Evolutionary conservation across 495 filamentous ascomycete species (phyloP), one percentile per base, ranked within the genome.

Genomic region (Aspergillus steynii): DNA sequence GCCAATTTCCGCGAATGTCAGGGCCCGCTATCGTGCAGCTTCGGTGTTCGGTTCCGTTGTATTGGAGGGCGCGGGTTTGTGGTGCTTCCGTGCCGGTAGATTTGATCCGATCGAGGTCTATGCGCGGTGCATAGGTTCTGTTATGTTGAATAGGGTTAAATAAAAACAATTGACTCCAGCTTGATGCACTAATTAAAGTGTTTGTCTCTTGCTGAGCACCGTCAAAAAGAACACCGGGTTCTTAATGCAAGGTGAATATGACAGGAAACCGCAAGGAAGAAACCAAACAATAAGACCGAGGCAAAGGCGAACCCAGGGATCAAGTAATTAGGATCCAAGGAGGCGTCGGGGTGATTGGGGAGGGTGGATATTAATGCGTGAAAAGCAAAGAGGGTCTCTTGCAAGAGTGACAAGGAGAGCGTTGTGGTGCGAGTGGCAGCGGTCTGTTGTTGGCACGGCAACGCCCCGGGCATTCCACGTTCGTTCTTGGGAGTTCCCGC

Each of bases 371-470:
- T 20, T 20, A 20, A 20, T 25, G 14, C 48, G 26, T 29, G 12
- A 57, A 29, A 28, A n/a, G 25, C 42, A 15, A 28, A 49, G 55
- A 57, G 55, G 31, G 49, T 6, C 42, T 56, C 55, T 29, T 56
- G 34, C 9, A 27, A 10, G 12, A 29, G 20, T 28, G 29, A 57
- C 25, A 52, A n/a, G 56, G 56, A 52, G 37, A 60, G 50, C 55
- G 56, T 63, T 58, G 29, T 63, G 50, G 61, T 67, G 61, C 51
- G 58, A 58, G 50, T 55, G n/a, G 56, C 45, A 46, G 58, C 57
- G 54, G 57, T 58, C 50, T 45, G 50, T 9, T 66, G 72, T 76
- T 76, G 74, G 69, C 74, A 66, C 63, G 74, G 72, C 71, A 74
- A 74, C 72, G 55, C 58, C 29, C 25, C n/a, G 56, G 53, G 25